Evolutionary conservation across 768 basidiomycete genomes (phyloP).

Genomic region (Pisolithus orientalis): DNA sequence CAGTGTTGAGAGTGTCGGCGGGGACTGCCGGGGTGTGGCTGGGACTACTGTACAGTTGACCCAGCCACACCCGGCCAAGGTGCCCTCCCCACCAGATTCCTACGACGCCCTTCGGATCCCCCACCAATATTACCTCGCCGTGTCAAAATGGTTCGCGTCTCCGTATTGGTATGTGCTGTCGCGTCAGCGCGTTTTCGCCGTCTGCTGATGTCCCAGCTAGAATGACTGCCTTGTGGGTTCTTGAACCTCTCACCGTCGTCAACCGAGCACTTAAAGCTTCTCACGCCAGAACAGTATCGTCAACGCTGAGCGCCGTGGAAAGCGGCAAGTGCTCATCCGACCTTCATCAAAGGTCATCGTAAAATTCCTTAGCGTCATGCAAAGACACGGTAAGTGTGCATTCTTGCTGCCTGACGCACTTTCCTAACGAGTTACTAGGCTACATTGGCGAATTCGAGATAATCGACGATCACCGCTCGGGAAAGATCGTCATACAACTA

Average conservation of each 20-base stretch:
- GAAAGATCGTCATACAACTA: conserved; percentile 97
- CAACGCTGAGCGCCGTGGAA: conserved; percentile 99
- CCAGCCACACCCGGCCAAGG: conserved; percentile 5
- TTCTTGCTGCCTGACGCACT: neutral
- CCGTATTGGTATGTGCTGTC: conserved; percentile 54
- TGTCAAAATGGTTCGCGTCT: conserved; percentile 78
- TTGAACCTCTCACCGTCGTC: neutral
- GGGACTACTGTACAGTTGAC: conserved; percentile 29
- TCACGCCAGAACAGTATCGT: conserved; percentile 81
- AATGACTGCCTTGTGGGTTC: conserved; percentile 56
- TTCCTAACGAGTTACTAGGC: conserved; percentile 39
- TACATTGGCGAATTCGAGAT: conserved; percentile 99
- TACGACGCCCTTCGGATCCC: conserved; percentile 15
- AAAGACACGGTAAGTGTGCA: conserved; percentile 84
- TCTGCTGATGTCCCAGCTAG: conserved; percentile 6
- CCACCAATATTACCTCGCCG: conserved; percentile 2
- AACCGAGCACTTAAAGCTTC: neutral
- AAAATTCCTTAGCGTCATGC: conserved; percentile 97
- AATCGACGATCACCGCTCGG: conserved; percentile 97
- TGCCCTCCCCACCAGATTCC: neutral
- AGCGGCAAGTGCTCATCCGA: conserved; percentile 97
- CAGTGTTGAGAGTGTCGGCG: conserved; percentile 3
- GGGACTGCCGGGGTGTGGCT: conserved; percentile 26
- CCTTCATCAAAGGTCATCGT: conserved; percentile 98
- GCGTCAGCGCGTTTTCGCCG: neutral